Conservation (phyloP, 768 basidiomycete genomes). For the Lanmaoa pseudosensibilis region DNA sequence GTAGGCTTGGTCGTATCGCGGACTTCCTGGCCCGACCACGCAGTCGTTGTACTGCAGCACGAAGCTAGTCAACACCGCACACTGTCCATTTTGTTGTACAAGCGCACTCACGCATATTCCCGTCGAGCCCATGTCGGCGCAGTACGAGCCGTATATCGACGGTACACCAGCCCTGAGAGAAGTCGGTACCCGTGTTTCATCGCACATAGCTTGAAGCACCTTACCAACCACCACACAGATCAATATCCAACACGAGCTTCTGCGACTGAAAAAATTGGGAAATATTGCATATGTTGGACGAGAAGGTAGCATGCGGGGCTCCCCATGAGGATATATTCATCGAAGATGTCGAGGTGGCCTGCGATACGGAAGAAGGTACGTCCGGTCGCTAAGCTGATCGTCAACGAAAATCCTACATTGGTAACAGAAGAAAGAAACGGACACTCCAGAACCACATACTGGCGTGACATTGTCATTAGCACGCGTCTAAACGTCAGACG, state of each 20-base stretch:
- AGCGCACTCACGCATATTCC: slow-evolving; percentile 42
- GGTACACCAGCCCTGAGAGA: slow-evolving; percentile 49
- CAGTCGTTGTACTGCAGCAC: slow-evolving; percentile 47
- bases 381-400: slow-evolving; percentile 33
- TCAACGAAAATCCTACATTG: slow-evolving; percentile 11
- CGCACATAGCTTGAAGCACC: slow-evolving; percentile 6
- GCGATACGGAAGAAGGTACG: slow-evolving; percentile 38
- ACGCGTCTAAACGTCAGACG: neutral
- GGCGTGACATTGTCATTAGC: neutral
- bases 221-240: slow-evolving; percentile 53
- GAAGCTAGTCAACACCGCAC: neutral
- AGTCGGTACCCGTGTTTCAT: neutral
- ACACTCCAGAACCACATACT: slow-evolving; percentile 55
- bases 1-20: slow-evolving; percentile 56
- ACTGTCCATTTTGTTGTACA: neutral
- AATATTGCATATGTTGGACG: slow-evolving; percentile 44
- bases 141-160: slow-evolving; percentile 42
- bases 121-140: slow-evolving; percentile 38
- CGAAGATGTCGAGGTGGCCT: slow-evolving; percentile 31
- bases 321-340: slow-evolving; percentile 46
- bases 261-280: slow-evolving; percentile 47
- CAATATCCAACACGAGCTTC: slow-evolving; percentile 54
- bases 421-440: slow-evolving; percentile 16
- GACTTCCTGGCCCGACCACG: slow-evolving; percentile 54
- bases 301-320: slow-evolving; percentile 44